phyloP scores from a whole-genome alignment of 306 rosid species.

The Trichosanthes cucumerina region DNA sequence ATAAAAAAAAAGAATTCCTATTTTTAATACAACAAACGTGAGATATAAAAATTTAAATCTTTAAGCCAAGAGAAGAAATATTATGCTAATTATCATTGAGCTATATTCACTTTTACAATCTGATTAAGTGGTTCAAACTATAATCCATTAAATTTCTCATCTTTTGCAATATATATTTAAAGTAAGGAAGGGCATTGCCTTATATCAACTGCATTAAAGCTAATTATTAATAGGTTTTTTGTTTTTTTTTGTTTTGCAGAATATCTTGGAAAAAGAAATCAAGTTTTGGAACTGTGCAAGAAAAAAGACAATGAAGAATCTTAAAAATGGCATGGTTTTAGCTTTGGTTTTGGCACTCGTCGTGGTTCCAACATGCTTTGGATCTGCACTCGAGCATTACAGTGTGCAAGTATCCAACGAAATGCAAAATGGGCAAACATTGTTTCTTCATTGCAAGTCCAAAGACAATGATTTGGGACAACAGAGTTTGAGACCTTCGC shows the following conservation, averaged over 20 bases:
- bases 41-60: too few species aligned
- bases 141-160: too few species aligned
- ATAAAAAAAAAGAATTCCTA: too few species aligned
- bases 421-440: not conserved
- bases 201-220: not conserved
- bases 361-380: not conserved
- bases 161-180: too few species aligned
- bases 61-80: too few species aligned
- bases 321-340: not conserved
- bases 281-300: not conserved
- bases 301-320: not conserved
- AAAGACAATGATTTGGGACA: not conserved
- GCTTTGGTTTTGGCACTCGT: not conserved
- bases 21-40: too few species aligned
- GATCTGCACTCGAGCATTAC: not conserved
- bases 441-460: not conserved
- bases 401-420: not conserved
- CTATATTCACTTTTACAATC: too few species aligned
- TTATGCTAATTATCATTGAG: too few species aligned
- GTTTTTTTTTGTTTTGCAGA: not conserved
- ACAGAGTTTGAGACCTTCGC: not conserved
- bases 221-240: not conserved
- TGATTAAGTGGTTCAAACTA: too few species aligned
- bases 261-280: not conserved
- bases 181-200: too few species aligned